Conservation (phyloP, 2,329 filamentous ascomycete genomes). For the Chlorencoelia australis region DNA sequence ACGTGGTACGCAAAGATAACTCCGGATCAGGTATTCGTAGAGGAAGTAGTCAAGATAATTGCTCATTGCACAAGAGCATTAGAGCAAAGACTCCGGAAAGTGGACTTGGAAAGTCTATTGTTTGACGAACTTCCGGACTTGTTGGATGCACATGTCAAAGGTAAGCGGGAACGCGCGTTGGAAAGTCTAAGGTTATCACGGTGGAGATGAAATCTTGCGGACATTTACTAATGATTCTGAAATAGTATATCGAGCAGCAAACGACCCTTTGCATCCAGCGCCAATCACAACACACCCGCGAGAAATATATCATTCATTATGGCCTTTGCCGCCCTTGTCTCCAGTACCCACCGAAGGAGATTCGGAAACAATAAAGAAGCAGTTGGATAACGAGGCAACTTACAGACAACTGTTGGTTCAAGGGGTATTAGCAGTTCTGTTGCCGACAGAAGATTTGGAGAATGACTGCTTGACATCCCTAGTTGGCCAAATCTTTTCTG, state of each 20-base stretch:
- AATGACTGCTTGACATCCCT: constrained; percentile 78
- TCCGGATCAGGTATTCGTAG: constrained; percentile 76
- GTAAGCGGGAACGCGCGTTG: no score
- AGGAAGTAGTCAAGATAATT: constrained; percentile 80
- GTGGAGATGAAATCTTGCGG: neutral
- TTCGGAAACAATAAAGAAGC: constrained; percentile 42
- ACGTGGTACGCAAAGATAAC: constrained; percentile 92
- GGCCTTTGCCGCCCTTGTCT: constrained; percentile 69
- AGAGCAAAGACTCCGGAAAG: constrained; percentile 71
- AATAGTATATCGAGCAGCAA: constrained; percentile 63
- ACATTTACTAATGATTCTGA: constrained; percentile 6
- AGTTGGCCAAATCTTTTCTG: constrained; percentile 78
- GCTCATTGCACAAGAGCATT: constrained; percentile 83
- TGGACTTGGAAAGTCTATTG: constrained; percentile 73
- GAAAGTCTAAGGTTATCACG: neutral
- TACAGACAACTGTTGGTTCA: constrained; percentile 87
- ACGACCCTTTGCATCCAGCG: constrained; percentile 44
- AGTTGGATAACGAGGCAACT: constrained; percentile 65
- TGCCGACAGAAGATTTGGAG: constrained; percentile 86
- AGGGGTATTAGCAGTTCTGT: constrained; percentile 67
- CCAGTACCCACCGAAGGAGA: constrained; percentile 53
- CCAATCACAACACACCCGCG: constrained; percentile 53
- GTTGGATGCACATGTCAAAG: constrained; percentile 67
- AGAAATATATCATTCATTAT: constrained; percentile 73
- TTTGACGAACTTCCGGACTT: constrained; percentile 83